Base-by-base conservation (phyloP, 2,329 filamentous ascomycete genomes). In the Ceratocystiopsis minuta region DNA sequence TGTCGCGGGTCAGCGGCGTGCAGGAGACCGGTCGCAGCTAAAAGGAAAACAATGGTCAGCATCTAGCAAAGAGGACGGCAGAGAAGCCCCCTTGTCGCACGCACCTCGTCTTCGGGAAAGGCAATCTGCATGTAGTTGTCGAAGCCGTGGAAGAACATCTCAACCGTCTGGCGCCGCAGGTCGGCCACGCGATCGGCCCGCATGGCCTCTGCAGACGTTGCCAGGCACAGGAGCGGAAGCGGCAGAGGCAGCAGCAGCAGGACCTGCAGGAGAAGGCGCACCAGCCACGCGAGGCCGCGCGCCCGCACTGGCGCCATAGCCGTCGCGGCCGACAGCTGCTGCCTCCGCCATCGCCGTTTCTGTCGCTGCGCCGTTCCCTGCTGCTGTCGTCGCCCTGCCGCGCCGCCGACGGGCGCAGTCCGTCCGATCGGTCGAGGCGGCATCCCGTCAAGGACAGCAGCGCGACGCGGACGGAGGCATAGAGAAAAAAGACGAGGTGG, bases 131-230 rank as follows among this genome's bases (percentile, higher is more conserved):
- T 90, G 65, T 98, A 98, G 59, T 88, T 93, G 61, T 87, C 78
- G 64, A 78, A 96, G 46, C 90, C 90, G 66, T 98, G 90, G 60
- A 93, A 94, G 65, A 96, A 96, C 70, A 96, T 85, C 51, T 83
- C 70, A 44, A 76, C 70, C 12, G 74, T 76, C 44, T 75, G 68
- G 49, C 64, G 65, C 41, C 75, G 67, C 52, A 79, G 57, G 51
- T 68, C 61, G 39, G 65, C 63, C 45, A 78, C 62, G 51, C 63
- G 66, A 45, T 63, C 63, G n/a, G 66, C 60, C 35, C 65, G 65
- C 72, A 79, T 78, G 33, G 68, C 66, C 40, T 49, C 49, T 16
- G 54, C 58, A 4, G 49, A 37, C 16, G 52, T 54, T 28, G 59
- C 55, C 47, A 60, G 38, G 32, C 53, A 43, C 37, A 45, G 38